Evolutionary conservation across 257 asterid species (phyloP), one percentile per base, ranked within the genome.

Genomic region (Forsythia viridissima): DNA sequence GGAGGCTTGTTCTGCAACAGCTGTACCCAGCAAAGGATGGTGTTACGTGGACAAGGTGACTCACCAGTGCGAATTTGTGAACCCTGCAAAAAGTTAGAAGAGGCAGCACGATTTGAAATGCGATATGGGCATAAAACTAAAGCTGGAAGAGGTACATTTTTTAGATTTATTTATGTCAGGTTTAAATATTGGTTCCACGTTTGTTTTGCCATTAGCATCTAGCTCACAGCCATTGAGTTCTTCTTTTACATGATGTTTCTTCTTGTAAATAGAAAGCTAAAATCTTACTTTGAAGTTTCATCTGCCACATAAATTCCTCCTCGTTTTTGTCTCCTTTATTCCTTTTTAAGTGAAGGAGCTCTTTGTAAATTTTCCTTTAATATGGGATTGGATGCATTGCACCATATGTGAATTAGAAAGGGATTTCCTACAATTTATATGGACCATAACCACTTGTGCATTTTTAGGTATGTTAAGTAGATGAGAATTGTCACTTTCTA

Each of bases 31-130:
- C 97, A 89, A 78, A 88, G 99, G 82, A 96, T 96, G 98, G 81
- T 87, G 66, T 86, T 96, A 69, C 98, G 99, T 36, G 97, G 99
- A 76, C 99, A 96, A 88, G 99, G 99, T 68, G 97, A 96, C 82
- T 93, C 99, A 36, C 95, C 97, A 0, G 99, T 96, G 71, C 97
- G 98, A 20, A 91, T 96, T 10, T 96, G 98, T 80, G 98, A 92
- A 46, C 94, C 99, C 78, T 96, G 98, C 89, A 96, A 96, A 86
- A 87, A 84, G 61, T 85, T 93, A 82, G 97, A 93, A 84, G 98
- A 92, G 82, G 97, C 98, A 55, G 93, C 99, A 43, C 94, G 95
- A 36, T 96, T 92, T 84, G 99, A 93, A 88, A 61, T 90, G 91
- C 92, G 97, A 77, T 65, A 92, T 71, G 98, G 99, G 8, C 83